Conservation (phyloP, 208 protist genomes). For the Leishmania aethiopica region DNA sequence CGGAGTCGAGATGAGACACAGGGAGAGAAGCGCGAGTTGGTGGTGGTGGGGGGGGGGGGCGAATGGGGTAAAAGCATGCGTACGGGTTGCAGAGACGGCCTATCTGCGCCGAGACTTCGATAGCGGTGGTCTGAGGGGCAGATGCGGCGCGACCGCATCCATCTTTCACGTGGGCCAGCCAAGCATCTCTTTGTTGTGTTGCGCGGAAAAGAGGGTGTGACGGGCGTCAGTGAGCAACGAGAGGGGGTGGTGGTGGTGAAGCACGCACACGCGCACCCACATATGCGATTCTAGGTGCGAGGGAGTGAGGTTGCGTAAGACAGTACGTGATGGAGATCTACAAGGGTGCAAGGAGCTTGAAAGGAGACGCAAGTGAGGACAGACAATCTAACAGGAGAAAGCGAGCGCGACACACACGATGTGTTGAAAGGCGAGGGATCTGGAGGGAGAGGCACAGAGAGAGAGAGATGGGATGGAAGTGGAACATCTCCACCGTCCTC, state of each 20-base stretch:
- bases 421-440: not conserved
- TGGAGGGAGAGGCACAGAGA: not conserved
- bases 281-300: not conserved
- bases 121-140: not conserved
- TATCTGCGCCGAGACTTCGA: not conserved
- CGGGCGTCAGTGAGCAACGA: not conserved
- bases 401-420: not conserved
- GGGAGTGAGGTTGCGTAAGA: not conserved
- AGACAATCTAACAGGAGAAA: not conserved
- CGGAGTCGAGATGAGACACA: not conserved
- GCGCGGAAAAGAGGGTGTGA: not conserved
- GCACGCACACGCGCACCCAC: not conserved
- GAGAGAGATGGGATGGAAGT: not conserved
- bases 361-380: too few species aligned
- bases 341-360: not conserved
- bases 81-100: not conserved
- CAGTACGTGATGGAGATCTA: not conserved
- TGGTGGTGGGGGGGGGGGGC: not conserved
- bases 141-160: not conserved
- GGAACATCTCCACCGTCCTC: not conserved
- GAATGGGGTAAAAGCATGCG: not conserved
- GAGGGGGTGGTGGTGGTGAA: not conserved
- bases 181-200: not conserved
- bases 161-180: not conserved
- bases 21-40: not conserved